Percentiles rank a stretch among this genome's conserved stretches.
phyloP scores from a whole-genome alignment of 768 basidiomycete genomes.

The Trametes meyenii region DNA sequence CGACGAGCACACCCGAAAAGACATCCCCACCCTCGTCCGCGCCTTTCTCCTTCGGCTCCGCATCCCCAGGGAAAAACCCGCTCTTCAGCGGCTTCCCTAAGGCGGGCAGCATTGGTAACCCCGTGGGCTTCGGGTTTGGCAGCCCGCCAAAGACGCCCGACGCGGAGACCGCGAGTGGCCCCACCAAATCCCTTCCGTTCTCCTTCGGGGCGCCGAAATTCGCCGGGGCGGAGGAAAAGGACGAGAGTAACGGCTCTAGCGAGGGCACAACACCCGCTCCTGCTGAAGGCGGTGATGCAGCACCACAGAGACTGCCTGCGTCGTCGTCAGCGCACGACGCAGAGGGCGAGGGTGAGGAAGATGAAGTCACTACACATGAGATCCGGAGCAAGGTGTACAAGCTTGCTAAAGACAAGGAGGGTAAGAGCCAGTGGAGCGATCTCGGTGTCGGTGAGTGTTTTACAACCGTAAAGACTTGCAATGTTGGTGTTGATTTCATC shows the following conservation, averaged over 20 bases:
- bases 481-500: not conserved
- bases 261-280: slow-evolving; percentile 31
- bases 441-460: slow-evolving; percentile 64
- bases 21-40: not conserved
- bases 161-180: slow-evolving; percentile 13
- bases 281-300: slow-evolving; percentile 11
- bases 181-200: slow-evolving; percentile 23
- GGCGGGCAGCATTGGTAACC: slow-evolving; percentile 59
- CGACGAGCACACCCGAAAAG: slow-evolving; percentile 23
- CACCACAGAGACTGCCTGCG: slow-evolving; percentile 26
- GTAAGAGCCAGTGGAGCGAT: slow-evolving; percentile 59
- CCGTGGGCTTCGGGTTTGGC: slow-evolving; percentile 65
- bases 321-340: slow-evolving; percentile 48
- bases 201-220: slow-evolving; percentile 14
- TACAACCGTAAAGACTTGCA: not conserved
- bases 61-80: slow-evolving; percentile 21
- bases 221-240: slow-evolving; percentile 11
- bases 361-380: slow-evolving; percentile 67
- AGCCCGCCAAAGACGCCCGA: slow-evolving; percentile 39
- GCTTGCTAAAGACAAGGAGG: slow-evolving; percentile 52
- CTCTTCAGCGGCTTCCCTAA: slow-evolving; percentile 30
- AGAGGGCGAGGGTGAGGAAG: slow-evolving; percentile 82
- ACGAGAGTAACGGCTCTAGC: slow-evolving; percentile 18
- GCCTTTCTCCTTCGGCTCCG: slow-evolving; percentile 16
- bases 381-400: slow-evolving; percentile 66